Percentiles rank a stretch among this genome's conserved stretches.
Conservation (phyloP, 2,329 filamentous ascomycete species). For the Phaeosphaeria sp. region DNA sequence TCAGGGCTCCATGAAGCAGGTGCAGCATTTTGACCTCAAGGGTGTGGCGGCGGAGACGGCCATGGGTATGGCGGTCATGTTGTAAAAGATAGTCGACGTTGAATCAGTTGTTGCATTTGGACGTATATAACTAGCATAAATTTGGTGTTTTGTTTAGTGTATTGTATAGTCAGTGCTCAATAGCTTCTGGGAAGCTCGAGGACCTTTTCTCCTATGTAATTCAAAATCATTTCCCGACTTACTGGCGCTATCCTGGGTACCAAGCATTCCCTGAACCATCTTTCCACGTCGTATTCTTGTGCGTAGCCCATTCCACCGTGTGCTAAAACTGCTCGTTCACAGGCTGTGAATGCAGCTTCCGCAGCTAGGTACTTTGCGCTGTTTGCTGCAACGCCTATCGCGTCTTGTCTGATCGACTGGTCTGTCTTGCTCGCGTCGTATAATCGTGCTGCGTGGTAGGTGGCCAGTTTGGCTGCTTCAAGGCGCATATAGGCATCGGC, state of each 20-base stretch:
- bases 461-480: slow-evolving; percentile 66
- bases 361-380: slow-evolving; percentile 65
- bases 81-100: slow-evolving; percentile 7
- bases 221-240: slow-evolving; percentile 76
- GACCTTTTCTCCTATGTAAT: slow-evolving; percentile 73
- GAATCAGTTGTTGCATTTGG: background rate
- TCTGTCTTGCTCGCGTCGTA: slow-evolving; percentile 58
- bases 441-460: slow-evolving; percentile 65
- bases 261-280: slow-evolving; percentile 65
- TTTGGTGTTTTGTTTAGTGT: background rate
- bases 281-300: slow-evolving; percentile 68
- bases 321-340: slow-evolving; percentile 62
- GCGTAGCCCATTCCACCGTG: slow-evolving; percentile 71
- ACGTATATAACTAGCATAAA: background rate
- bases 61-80: slow-evolving; percentile 45
- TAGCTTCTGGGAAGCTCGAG: slow-evolving; percentile 73
- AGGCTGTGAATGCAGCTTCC: slow-evolving; percentile 67
- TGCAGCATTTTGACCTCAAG: slow-evolving; percentile 48
- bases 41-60: slow-evolving; percentile 36
- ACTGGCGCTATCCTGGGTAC: slow-evolving; percentile 67
- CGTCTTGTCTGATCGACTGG: slow-evolving; percentile 37
- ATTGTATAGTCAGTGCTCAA: slow-evolving; percentile 40
- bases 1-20: slow-evolving; percentile 31
- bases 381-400: slow-evolving; percentile 63
- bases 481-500: slow-evolving; percentile 67